Base-by-base conservation (phyloP, 1,284 basidiomycete genomes). In the Papiliotrema fonsecae region DNA sequence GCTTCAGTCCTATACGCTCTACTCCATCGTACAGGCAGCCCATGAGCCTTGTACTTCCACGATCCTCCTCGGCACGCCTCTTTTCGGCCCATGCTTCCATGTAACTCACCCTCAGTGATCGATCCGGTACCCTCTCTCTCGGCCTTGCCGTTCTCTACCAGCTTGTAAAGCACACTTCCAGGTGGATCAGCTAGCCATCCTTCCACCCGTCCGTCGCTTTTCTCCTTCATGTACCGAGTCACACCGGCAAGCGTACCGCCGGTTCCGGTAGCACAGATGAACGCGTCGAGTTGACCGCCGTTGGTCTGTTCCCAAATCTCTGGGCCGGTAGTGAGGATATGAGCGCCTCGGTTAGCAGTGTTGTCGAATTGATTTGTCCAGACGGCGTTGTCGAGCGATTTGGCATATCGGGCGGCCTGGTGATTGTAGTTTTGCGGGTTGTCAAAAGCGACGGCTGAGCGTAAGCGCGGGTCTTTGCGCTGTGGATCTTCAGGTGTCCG, bases 351-450 rank as follows among this genome's bases (percentile, higher is more conserved):
- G 71, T 98, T 98, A 14, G 88, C 88, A 10, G 78, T 82, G 74
- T 97, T 97, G 76, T 97, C 93, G 69, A 97, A 97, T 75, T 98
- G 94, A 77, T 98, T 86, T n/a, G 92, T 97, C 94, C 96, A 99
- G 51, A 97, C 83, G 19, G 92, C 87, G 67, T 97, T 97, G n/a
- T 84, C 80, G 28, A 86, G 76, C n/a, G 76, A 74, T 47, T 83
- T 80, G 39, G 94, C 94, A 60, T 86, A 89, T 54, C 91, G 86
- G 45, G 85, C 83, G 27, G 96, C 96, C 76, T 94, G 94, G 77
- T 98, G 96, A 75, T 98, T 99, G 79, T 97, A 99, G 77, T 99
- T 99, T 55, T 82, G 76, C 9, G 92, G 91, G 75, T 99, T 87
- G 66, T 97, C 93, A 67, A 89, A 98, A 2, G 94, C 85, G 30